Percentiles rank a stretch among this genome's conserved stretches.
phyloP scores from a whole-genome alignment of 78 protist species.

The Dictyostelium intermedium region DNA sequence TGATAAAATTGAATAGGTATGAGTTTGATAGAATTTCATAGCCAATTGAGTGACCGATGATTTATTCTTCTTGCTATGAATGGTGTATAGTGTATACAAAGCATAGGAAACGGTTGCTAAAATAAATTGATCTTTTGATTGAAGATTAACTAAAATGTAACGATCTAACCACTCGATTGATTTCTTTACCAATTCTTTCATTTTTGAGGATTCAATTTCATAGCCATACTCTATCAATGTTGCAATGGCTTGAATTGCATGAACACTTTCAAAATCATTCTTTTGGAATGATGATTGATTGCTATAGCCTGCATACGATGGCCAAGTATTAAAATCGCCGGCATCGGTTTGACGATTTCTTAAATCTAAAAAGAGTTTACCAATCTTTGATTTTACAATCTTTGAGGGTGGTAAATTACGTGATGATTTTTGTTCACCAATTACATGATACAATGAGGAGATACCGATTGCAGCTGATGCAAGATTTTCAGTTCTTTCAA shows the following conservation, averaged over 20 bases:
- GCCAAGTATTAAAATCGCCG: conserved; percentile 57
- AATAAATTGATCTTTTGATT: background rate
- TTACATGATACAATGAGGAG: background rate
- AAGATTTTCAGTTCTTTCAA: conserved; percentile 53
- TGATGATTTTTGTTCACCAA: conserved; percentile 31
- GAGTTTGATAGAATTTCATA: conserved; percentile 29
- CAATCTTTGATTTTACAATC: conserved; percentile 12
- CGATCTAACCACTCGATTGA: conserved; percentile 17
- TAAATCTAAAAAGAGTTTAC: background rate
- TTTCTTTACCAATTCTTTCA: background rate
- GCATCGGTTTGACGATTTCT: conserved; percentile 18
- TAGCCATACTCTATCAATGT: conserved; percentile 10
- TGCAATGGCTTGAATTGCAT: conserved; percentile 67
- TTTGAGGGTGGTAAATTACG: conserved; percentile 6
- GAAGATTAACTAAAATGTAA: background rate
- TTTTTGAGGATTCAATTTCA: background rate
- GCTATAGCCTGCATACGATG: background rate
- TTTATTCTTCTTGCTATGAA: conserved; percentile 33
- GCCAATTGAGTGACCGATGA: conserved; percentile 16
- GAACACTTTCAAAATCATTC: conserved; percentile 40
- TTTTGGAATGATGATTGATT: background rate
- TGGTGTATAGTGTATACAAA: background rate
- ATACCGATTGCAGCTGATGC: conserved; percentile 46
- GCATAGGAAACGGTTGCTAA: conserved; percentile 43
- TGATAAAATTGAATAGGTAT: background rate